phyloP scores from a whole-genome alignment of 345 rosid species.

The Eucalyptus albens region DNA sequence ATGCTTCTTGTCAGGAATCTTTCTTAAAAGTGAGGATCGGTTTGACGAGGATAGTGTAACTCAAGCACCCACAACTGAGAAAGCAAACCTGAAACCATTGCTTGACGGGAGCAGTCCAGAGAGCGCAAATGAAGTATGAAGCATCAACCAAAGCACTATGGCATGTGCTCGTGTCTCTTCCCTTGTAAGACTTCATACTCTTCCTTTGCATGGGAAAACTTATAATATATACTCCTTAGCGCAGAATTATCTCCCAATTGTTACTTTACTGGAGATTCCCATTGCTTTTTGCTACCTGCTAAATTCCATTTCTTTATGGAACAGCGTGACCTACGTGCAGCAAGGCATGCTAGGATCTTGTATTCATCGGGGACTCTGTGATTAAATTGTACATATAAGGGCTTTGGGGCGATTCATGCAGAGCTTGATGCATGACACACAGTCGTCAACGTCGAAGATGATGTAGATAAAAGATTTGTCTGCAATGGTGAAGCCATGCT shows the following conservation, averaged over 20 bases:
- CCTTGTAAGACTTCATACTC: not conserved
- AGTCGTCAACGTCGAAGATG: not conserved
- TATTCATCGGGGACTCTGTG: not conserved
- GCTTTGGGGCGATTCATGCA: not conserved
- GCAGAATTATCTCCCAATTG: not conserved
- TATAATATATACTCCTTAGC: not conserved
- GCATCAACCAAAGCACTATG: not conserved
- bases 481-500: not conserved
- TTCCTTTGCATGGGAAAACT: not conserved
- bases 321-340: not conserved
- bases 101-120: not conserved
- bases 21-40: slow-evolving; percentile 56
- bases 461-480: not conserved
- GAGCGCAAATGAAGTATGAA: not conserved
- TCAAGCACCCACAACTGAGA: slow-evolving; percentile 3
- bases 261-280: not conserved
- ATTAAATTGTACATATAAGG: not conserved
- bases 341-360: not conserved
- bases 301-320: not conserved
- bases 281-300: not conserved
- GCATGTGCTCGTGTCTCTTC: not conserved
- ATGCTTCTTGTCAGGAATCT: slow-evolving; percentile 45
- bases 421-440: not conserved
- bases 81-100: slow-evolving; percentile 31
- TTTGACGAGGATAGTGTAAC: slow-evolving; percentile 35